Conservation (phyloP, 2,329 filamentous ascomycete species). For the Thelonectria rubi region DNA sequence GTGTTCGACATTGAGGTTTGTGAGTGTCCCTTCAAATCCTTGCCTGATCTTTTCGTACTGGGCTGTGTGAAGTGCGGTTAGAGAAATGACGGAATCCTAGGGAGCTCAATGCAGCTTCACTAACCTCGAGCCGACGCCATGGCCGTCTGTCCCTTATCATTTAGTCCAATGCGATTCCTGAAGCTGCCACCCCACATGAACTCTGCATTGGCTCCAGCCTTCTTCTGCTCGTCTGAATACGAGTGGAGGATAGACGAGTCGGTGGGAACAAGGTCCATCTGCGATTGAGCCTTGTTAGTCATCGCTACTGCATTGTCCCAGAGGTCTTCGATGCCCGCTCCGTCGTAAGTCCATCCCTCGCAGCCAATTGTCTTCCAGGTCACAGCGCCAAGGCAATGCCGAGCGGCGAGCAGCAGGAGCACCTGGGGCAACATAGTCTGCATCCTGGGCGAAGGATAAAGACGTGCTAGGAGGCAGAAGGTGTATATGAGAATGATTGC, state of each 20-base stretch:
- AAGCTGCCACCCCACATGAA: conserved; percentile 11
- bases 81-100: neutral
- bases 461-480: neutral
- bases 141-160: neutral
- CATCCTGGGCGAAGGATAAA: conserved; percentile 10
- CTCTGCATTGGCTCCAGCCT: conserved; percentile 11
- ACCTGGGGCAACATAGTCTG: conserved; percentile 6
- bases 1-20: neutral
- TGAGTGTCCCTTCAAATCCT: conserved; percentile 7
- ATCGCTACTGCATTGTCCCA: conserved; percentile 14
- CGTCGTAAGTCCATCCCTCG: conserved; percentile 14
- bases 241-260: neutral
- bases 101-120: neutral
- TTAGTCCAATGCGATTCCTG: neutral
- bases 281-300: conserved; percentile 9
- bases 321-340: conserved; percentile 5
- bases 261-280: conserved; percentile 19
- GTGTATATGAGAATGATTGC: neutral
- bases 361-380: conserved; percentile 12
- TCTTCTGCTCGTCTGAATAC: neutral
- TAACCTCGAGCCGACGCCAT: conserved; percentile 7
- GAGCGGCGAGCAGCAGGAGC: conserved; percentile 7
- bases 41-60: conserved; percentile 5
- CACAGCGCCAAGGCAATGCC: conserved; percentile 7
- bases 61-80: conserved; percentile 5